Base-by-base conservation (phyloP, 2,329 filamentous ascomycete genomes). In the Chaetomiaceae sp. region DNA sequence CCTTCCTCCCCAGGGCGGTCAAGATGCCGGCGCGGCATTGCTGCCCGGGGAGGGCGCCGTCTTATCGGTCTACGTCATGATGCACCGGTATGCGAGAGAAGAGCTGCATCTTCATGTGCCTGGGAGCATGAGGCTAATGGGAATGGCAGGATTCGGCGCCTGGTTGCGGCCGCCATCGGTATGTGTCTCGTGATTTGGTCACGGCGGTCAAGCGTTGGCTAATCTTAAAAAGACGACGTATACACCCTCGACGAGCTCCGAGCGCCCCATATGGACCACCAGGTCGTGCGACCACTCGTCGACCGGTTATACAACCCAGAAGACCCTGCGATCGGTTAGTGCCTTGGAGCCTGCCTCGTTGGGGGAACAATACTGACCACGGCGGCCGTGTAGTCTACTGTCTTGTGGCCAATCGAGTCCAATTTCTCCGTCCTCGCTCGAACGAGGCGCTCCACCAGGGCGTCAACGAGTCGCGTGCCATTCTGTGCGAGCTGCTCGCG, bases 401-500 rank as follows among this genome's bases (percentile, higher is more conserved):
- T 65, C 72, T 89, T 20, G 74, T 89, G 23, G 84, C 86, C 53
- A 89, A 89, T 61, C 76, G 84, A 13, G 78, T 84, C 50, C 82
- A 87, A 56, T 89, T 89, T 63, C 73, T 87, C 29, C 78, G 82
- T 38, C 82, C 87, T 61, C 84, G 87, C 61, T 74, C 79, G 21
- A 40, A 56, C 51, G 79, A 82, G 57, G 74, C 81, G 37, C 79
- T 86, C 55, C 82, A 87, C 59, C 84, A 87, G 66, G 85, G 82
- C 5, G 82, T 89, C 52, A 86, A 85, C 61, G 73, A 82, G 10
- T 86, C 85, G 1, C 77, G 86, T 34, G 85, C 85, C 1, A 75
- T 80, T 30, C 71, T 89, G 7, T 89, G 86, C 65, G 86, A 89
- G 65, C 69, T 89, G 9, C 74, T 88, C 1, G 86, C 86, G 2